Evolutionary conservation across 2,329 filamentous ascomycete species (phyloP).

Genomic region (Epichloe festucae): DNA sequence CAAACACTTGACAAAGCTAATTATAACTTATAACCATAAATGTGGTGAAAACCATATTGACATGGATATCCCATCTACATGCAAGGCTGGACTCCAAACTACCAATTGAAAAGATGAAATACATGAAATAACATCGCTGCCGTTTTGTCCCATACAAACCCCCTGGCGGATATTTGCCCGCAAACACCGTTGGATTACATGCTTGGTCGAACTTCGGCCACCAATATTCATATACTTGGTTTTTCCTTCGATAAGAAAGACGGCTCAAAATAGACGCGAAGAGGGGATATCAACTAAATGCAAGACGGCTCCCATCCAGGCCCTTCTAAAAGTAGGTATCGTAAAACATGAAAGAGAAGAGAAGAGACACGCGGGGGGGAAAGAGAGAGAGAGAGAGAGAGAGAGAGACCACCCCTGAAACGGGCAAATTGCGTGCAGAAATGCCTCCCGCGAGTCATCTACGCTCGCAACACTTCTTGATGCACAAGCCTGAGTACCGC

Average conservation of each 20-base stretch:
- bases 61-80: neutral
- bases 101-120: neutral
- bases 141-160: neutral
- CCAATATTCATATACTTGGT: neutral
- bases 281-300: conserved; percentile 1
- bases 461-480: conserved; percentile 36
- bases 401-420: neutral
- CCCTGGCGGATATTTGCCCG: neutral
- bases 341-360: neutral
- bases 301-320: neutral
- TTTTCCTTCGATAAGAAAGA: no score
- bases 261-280: no score
- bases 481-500: conserved; percentile 45
- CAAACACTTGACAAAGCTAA: no score
- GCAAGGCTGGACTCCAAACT: neutral
- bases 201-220: neutral
- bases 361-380: neutral
- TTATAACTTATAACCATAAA: neutral
- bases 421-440: neutral
- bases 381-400: neutral
- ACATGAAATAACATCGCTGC: neutral
- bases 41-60: neutral
- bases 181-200: neutral
- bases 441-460: neutral
- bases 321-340: neutral